Conservation (phyloP, 441 rosid genomes). For the Populus trichocarpa region DNA sequence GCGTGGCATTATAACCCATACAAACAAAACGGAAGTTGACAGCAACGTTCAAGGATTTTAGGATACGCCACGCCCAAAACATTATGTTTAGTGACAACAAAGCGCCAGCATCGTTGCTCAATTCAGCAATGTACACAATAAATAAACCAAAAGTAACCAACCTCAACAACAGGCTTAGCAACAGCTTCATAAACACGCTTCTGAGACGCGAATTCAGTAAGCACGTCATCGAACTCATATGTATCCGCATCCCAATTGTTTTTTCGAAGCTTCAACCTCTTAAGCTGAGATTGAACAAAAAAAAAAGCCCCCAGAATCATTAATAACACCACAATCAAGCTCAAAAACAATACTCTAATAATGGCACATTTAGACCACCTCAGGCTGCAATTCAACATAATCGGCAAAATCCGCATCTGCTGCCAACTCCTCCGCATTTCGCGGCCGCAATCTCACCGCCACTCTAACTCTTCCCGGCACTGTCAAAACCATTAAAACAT, state of each 20-base stretch:
- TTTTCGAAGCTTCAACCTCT: constrained; percentile 88
- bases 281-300: constrained; percentile 39
- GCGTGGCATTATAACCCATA: background rate
- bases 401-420: constrained; percentile 97
- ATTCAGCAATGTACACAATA: constrained; percentile 1
- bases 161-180: constrained; percentile 98
- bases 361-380: constrained; percentile 26
- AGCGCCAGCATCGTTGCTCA: background rate
- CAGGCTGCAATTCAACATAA: constrained; percentile 37
- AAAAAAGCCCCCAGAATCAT: constrained; percentile 7
- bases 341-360: background rate
- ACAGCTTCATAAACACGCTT: constrained; percentile 92
- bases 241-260: constrained; percentile 96
- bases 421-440: constrained; percentile 67
- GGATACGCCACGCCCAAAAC: background rate
- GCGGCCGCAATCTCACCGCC: constrained; percentile 82
- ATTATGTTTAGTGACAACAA: background rate
- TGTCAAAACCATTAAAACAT: constrained; percentile 17
- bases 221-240: constrained; percentile 87
- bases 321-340: background rate
- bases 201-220: constrained; percentile 90
- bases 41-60: background rate
- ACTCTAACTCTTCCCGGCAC: constrained; percentile 97
- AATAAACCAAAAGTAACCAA: constrained; percentile 25
- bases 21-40: background rate